phyloP scores from a whole-genome alignment of 2,329 filamentous ascomycete species.

The Trichoderma atroviride region DNA sequence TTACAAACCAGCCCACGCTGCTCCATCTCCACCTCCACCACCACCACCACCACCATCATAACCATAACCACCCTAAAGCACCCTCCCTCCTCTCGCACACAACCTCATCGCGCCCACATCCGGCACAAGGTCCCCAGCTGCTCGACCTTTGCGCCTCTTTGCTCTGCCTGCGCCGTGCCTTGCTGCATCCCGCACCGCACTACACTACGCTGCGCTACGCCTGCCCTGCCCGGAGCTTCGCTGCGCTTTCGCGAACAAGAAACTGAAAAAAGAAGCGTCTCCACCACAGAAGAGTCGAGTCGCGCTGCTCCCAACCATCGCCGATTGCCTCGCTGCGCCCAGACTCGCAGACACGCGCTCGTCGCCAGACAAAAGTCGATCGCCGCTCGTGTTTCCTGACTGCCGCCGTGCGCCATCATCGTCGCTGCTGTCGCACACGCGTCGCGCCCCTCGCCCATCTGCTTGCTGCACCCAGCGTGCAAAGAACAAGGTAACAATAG shows the following conservation, averaged over 20 bases:
- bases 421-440: constrained; percentile 26
- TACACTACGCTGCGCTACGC: neutral
- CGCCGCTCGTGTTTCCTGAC: constrained; percentile 26
- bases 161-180: constrained; percentile 12
- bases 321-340: constrained; percentile 23
- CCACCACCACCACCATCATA: constrained; percentile 30
- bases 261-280: neutral
- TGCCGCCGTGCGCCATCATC: constrained; percentile 23
- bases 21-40: constrained; percentile 32
- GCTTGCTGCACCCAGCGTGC: neutral
- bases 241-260: constrained; percentile 2
- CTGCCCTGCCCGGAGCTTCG: constrained; percentile 20
- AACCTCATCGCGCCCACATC: constrained; percentile 30
- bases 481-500: constrained; percentile 24
- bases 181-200: neutral
- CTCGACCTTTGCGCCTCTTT: constrained; percentile 18
- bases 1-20: constrained; percentile 28
- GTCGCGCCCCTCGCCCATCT: constrained; percentile 25
- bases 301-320: constrained; percentile 24
- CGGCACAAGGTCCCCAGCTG: constrained; percentile 30
- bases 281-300: constrained; percentile 24
- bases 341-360: constrained; percentile 24
- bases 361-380: constrained; percentile 23
- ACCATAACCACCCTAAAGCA: constrained; percentile 27
- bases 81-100: constrained; percentile 27